Base-by-base conservation (phyloP, 345 rosid genomes). In the Combretum micranthum region DNA sequence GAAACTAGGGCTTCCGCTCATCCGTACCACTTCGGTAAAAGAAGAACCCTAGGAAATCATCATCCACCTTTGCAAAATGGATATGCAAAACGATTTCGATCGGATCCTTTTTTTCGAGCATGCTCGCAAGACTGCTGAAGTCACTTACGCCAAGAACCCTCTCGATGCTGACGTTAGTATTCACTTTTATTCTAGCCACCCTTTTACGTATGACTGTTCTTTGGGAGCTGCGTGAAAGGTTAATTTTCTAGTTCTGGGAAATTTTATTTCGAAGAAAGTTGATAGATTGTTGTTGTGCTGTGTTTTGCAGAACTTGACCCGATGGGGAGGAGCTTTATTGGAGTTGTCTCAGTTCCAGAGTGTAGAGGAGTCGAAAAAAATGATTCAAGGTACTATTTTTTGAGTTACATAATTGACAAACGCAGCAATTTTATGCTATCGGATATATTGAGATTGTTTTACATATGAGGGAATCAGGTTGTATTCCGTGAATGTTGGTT, bases 291-390 rank as follows among this genome's bases (percentile, higher is more conserved):
- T 52, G n/a, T 52, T 14, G 10, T 52, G 12, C 57, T 32, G n/a
- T 49, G 26, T 2, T 44, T 25, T 26, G 48, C 69, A 92, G 98
- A 92, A 92, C 64, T 64, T 92, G 61, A 83, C 86, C 20, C 81
- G 80, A 66, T 92, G 98, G 98, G 96, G 83, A 51, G 93, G 95
- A 44, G 75, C 87, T 62, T 57, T 92, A 64, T 54, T 92, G 62
- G 98, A 92, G 77, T 57, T 88, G 79, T 82, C 95, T 59, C 98
- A 86, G 84, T 88, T 86, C 75, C 95, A 84, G 65, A 74, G 47
- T 43, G 48, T 70, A 57, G 23, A 73, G 11, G 95, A 88, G 62
- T 65, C 96, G 2, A 89, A 86, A 74, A 77, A 73, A 71, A 80
- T 80, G 88, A 75, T 92, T 60, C 74, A 67, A 78, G 98, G 98